These are phyloP conservation scores for Blumeria hordei DNA, from an alignment of 2,329 filamentous ascomycete species.

Conservation along the genomic window DNA sequence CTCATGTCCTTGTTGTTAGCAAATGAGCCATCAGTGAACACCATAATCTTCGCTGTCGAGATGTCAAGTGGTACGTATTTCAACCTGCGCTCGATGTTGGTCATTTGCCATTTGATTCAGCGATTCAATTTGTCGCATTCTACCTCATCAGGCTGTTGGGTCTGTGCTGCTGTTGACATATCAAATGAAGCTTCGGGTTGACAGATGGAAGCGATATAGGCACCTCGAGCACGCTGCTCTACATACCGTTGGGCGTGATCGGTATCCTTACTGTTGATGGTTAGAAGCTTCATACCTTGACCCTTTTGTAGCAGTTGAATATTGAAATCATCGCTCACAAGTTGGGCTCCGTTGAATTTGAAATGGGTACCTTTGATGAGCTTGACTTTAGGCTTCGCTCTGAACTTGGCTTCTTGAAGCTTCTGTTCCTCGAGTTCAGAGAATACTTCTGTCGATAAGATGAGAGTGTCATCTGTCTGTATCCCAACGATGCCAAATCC, in stretches of 20 bases:
- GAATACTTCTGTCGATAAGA: too few relatives aligned
- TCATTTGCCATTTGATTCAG: background rate
- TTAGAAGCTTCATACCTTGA: background rate
- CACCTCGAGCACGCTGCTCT: background rate
- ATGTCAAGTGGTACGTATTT: background rate
- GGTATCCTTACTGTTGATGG: background rate
- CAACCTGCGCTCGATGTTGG: background rate
- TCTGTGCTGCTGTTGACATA: background rate
- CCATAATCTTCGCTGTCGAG: background rate
- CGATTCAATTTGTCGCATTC: too few relatives aligned
- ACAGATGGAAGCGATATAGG: background rate
- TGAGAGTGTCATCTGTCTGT: too few relatives aligned
- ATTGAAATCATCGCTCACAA: too few relatives aligned
- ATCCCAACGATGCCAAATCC: too few relatives aligned
- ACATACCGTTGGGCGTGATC: background rate
- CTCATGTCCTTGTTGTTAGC: background rate
- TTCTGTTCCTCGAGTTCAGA: too few relatives aligned
- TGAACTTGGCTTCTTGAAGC: too few relatives aligned
- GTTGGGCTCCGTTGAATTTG: background rate
- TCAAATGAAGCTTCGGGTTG: background rate
- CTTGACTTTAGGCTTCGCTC: background rate
- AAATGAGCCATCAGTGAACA: conserved; percentile 1
- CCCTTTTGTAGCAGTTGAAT: background rate
- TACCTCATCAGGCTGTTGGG: background rate
- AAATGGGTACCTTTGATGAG: background rate